phyloP scores from a whole-genome alignment of 2,329 filamentous ascomycete species.

The Aschersonia sp. region DNA sequence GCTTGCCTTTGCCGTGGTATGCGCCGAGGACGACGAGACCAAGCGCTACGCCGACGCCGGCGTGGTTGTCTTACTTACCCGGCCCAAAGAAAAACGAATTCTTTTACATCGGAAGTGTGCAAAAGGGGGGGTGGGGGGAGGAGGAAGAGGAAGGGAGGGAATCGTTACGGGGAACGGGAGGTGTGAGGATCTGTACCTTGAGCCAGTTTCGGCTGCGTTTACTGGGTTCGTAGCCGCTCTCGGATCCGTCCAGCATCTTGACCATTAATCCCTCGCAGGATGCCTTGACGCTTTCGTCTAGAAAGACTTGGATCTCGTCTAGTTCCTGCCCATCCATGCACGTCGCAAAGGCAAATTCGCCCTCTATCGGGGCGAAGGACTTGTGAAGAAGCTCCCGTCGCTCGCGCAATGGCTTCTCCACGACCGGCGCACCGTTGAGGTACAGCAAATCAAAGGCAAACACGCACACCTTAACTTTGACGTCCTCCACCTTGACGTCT shows the following conservation, averaged over 20 bases:
- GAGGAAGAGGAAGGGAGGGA: not conserved
- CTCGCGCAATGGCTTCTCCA: conserved; percentile 75
- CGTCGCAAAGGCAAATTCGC: conserved; percentile 83
- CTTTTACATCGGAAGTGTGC: too few species aligned
- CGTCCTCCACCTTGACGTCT: conserved; percentile 87
- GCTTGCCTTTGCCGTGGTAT: conserved; percentile 89
- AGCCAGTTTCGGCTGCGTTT: conserved; percentile 97
- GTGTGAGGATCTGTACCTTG: conserved; percentile 42
- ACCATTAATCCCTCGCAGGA: conserved; percentile 98
- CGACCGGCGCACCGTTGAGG: conserved; percentile 78
- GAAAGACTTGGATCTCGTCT: conserved; percentile 80
- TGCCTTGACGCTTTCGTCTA: conserved; percentile 90
- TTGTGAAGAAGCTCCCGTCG: conserved; percentile 59
- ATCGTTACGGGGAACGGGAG: too few species aligned
- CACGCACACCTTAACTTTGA: conserved; percentile 93
- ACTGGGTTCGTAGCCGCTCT: conserved; percentile 90
- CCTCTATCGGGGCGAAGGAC: conserved; percentile 66
- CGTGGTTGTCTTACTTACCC: conserved; percentile 90
- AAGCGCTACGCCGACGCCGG: conserved; percentile 85
- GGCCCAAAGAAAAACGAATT: too few species aligned
- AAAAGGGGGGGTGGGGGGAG: not conserved
- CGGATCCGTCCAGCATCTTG: conserved; percentile 90
- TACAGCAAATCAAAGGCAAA: conserved; percentile 94
- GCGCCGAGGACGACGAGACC: conserved; percentile 92
- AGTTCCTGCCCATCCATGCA: conserved; percentile 77